A percentile compares a stretch with the other conserved stretches of the same genome.
Conservation (phyloP, 495 filamentous ascomycete genomes). For the Penicillium maclennaniae region DNA sequence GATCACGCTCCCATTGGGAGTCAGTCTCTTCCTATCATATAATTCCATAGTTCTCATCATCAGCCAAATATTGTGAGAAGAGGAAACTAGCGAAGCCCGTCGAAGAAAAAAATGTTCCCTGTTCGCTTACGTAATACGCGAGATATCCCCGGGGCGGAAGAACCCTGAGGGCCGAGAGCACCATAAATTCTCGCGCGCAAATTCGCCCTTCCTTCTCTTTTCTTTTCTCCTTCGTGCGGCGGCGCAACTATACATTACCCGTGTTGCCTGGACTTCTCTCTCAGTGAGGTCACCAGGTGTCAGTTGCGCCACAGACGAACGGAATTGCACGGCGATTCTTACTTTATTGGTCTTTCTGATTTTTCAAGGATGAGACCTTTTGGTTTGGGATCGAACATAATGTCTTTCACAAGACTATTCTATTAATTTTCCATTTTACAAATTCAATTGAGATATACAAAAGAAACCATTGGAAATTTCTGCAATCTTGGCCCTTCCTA, state of each 20-base stretch:
- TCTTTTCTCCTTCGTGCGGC: slow-evolving; percentile 59
- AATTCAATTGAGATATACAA: too few species aligned
- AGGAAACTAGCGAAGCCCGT: slow-evolving; percentile 9
- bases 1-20: slow-evolving; percentile 49
- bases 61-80: slow-evolving; percentile 35
- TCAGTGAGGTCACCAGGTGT: slow-evolving; percentile 54
- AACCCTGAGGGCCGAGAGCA: slow-evolving; percentile 4
- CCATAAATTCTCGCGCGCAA: slow-evolving; percentile 21
- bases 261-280: slow-evolving; percentile 51
- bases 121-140: slow-evolving; percentile 7
- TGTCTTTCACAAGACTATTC: not conserved
- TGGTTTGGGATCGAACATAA: slow-evolving; percentile 51
- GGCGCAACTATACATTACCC: slow-evolving; percentile 47
- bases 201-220: slow-evolving; percentile 25
- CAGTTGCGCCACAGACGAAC: slow-evolving; percentile 57
- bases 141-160: slow-evolving; percentile 4
- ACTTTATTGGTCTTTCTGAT: slow-evolving; percentile 49
- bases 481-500: not conserved
- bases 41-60: slow-evolving; percentile 52
- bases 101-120: slow-evolving; percentile 5
- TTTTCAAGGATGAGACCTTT: slow-evolving; percentile 44
- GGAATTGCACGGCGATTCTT: slow-evolving; percentile 58
- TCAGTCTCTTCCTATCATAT: slow-evolving; percentile 66
- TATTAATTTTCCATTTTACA: not conserved
- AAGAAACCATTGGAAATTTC: not conserved